These are phyloP conservation scores for Histomonas meleagridis DNA, from an alignment of 208 protist genomes.

Conservation along the genomic window DNA sequence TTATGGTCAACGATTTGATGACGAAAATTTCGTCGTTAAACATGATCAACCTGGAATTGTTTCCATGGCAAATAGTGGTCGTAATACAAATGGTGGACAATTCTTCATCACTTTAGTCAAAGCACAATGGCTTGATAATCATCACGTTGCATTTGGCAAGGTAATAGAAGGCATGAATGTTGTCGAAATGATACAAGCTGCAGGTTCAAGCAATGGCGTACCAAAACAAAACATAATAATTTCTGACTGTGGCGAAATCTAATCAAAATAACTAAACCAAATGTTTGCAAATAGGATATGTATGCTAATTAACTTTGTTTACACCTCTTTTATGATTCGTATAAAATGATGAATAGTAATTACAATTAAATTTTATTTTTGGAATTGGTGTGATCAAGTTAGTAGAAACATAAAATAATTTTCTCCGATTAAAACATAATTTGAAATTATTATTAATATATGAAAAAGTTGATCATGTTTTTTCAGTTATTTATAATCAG, in stretches of 20 bases:
- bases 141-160: slow-evolving; percentile 62
- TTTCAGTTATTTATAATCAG: no score
- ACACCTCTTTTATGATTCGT: no score
- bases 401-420: no score
- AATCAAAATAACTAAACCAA: no score
- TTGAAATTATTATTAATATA: no score
- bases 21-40: slow-evolving; percentile 50
- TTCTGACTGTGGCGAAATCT: slow-evolving; percentile 35
- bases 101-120: slow-evolving; percentile 64
- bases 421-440: no score
- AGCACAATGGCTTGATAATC: slow-evolving; percentile 56
- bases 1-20: slow-evolving; percentile 54
- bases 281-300: no score
- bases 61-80: slow-evolving; percentile 65
- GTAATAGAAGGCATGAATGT: slow-evolving; percentile 59
- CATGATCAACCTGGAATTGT: slow-evolving; percentile 54
- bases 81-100: slow-evolving; percentile 61
- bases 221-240: slow-evolving; percentile 18
- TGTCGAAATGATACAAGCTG: slow-evolving; percentile 54
- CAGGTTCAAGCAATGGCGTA: slow-evolving; percentile 35
- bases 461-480: no score
- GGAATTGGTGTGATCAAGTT: no score
- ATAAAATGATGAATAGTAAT: no score
- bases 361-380: no score
- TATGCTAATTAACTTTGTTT: no score